A percentile compares a stretch with the other conserved stretches of the same genome.
These are phyloP conservation scores for Citrus glauca DNA, from an alignment of 345 rosid species.

Conservation along the genomic window DNA sequence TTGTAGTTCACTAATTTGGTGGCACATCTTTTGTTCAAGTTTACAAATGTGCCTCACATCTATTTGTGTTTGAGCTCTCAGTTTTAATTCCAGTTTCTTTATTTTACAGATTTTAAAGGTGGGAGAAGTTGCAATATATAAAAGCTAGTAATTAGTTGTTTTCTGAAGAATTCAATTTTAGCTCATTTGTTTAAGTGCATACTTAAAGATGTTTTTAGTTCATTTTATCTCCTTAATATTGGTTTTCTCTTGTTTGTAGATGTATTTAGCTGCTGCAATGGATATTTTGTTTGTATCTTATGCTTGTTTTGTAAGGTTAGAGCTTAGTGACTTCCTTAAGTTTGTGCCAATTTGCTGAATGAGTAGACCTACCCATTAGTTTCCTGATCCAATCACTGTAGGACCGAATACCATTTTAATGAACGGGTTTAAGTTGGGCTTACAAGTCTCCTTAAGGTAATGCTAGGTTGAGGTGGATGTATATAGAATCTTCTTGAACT, in stretches of 20 bases:
- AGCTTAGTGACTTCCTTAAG: neutral
- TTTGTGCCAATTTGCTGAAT: neutral
- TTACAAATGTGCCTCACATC: neutral
- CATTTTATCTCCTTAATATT: too few species aligned
- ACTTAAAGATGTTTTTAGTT: too few species aligned
- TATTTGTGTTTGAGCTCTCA: neutral
- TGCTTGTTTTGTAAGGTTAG: neutral
- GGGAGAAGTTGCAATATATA: neutral
- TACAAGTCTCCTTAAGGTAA: neutral
- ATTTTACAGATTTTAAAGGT: neutral
- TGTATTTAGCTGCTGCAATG: neutral
- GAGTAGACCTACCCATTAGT: neutral
- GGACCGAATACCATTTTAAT: neutral
- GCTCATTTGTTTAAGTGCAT: too few species aligned
- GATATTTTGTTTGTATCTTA: neutral
- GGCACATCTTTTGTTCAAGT: neutral
- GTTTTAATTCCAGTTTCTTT: neutral
- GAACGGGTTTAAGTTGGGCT: neutral
- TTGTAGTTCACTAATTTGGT: neutral
- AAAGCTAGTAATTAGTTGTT: neutral
- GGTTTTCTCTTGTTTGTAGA: too few species aligned
- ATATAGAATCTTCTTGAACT: neutral
- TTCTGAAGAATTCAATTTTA: neutral
- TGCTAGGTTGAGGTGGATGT: neutral
- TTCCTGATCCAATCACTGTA: neutral